Conservation (phyloP, 169 alveolate genomes). For the Toxoplasma gondii region DNA sequence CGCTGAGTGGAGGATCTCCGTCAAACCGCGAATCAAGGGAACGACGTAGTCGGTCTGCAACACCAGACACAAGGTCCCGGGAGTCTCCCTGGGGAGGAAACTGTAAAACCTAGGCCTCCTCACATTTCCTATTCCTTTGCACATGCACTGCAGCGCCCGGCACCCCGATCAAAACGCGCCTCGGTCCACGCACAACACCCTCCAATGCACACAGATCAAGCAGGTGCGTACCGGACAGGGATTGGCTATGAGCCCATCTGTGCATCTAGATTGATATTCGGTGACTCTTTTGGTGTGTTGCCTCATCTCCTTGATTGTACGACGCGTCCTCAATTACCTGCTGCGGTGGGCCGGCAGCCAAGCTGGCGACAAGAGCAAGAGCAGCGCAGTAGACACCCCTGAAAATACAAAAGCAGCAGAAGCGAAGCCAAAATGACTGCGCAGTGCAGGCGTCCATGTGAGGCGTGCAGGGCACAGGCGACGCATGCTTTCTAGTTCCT, state of each 20-base stretch:
- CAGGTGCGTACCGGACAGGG: no score
- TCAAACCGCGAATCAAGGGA: background rate
- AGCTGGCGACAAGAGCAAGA: slow-evolving; percentile 1
- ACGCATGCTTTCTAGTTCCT: no score
- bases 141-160: background rate
- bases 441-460: no score
- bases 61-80: background rate
- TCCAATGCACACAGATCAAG: no score
- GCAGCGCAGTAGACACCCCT: slow-evolving; percentile 34
- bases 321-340: background rate
- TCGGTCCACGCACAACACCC: no score
- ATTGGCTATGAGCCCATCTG: no score
- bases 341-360: slow-evolving; percentile 20
- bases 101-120: background rate
- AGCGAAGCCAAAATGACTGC: no score
- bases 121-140: background rate
- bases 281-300: no score
- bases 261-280: no score
- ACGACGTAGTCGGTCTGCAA: slow-evolving; percentile 19
- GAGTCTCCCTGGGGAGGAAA: background rate
- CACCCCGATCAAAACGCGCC: no score
- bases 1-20: background rate
- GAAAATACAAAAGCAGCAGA: background rate
- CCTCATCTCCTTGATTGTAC: no score
- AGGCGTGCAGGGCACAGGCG: no score